Base-by-base conservation (phyloP, 305 asterid genomes). In the Rubia tinctorum region DNA sequence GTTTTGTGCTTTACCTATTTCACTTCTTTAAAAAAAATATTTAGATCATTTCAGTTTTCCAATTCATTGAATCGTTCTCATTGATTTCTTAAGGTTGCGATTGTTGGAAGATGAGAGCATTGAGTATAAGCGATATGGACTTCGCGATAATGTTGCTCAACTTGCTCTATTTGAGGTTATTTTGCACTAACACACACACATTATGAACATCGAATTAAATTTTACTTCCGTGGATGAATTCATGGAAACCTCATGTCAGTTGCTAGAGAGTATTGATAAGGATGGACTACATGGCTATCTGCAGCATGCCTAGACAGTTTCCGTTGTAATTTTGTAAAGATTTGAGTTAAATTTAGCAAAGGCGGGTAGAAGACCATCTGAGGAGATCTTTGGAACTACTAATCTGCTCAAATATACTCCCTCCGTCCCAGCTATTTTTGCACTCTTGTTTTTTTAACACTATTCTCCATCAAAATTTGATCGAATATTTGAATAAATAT, bases 91-190 rank as follows among this genome's bases (percentile, higher is more conserved):
- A 55, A 82, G 86, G 72, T 79, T 79, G 72, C 80, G 18, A 75
- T 44, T 82, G 42, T 66, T 82, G 45, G 86, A 82, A 69, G 80
- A 30, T 62, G 84, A 76, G 67, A 79, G 76, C 78, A 66, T 82
- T 77, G 80, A 79, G 47, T 82, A 66, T 69, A 82, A 58, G 66
- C 78, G 69, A 76, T 65, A 65, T 68, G 86, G 82, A 66, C 86
- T 82, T 37, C 73, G 68, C 40, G 86, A 82, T 77, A 82, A 82
- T 72, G 86, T 79, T 20, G 86, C 86, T 69, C 86, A 79, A 68
- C 78, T 79, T 68, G 76, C 77, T 66, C 73, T 82, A 39, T 79
- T 79, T 64, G 80, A 82, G 86, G 86, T 82, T 77, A 44, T 39
- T 61, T 40, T 74, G 75, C 67, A 60, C 44, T 27, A 39, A 65